Evolutionary conservation across 1,139 yeast genomes (phyloP).

Genomic region (Debaryomyces psychrophilus): DNA sequence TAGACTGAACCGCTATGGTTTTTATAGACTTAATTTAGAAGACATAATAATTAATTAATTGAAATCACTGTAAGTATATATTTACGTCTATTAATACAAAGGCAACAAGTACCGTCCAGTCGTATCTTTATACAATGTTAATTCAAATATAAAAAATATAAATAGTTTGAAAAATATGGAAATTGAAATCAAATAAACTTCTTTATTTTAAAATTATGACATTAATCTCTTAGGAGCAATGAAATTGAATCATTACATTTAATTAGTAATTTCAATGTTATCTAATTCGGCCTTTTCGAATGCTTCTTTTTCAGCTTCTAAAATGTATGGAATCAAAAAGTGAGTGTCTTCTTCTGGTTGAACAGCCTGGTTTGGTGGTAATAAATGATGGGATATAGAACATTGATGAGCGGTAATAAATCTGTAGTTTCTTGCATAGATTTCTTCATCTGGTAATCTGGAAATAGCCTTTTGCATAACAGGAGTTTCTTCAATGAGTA

Average conservation of each 20-base stretch:
- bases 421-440: slow-evolving; percentile 91
- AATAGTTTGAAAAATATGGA: slow-evolving; percentile 6
- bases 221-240: slow-evolving; percentile 5
- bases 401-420: slow-evolving; percentile 89
- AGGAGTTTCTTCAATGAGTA: slow-evolving; percentile 85
- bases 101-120: too few relatives aligned
- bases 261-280: slow-evolving; percentile 54
- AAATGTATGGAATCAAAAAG: slow-evolving; percentile 83
- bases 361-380: slow-evolving; percentile 79
- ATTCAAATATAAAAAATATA: slow-evolving; percentile 7
- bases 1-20: slow-evolving; percentile 4
- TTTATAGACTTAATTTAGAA: slow-evolving; percentile 1
- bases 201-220: slow-evolving; percentile 10
- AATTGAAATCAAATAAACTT: slow-evolving; percentile 1
- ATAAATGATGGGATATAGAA: slow-evolving; percentile 78
- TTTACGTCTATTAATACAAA: background rate
- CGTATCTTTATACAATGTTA: slow-evolving; percentile 7
- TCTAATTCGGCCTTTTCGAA: slow-evolving; percentile 87
- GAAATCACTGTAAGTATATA: background rate
- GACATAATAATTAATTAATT: background rate
- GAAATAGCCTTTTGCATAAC: slow-evolving; percentile 82
- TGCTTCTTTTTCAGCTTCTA: slow-evolving; percentile 93
- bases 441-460: slow-evolving; percentile 82
- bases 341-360: slow-evolving; percentile 83
- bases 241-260: slow-evolving; percentile 5